Base-by-base conservation (phyloP, 257 asterid genomes). In the Cruciata laevipes region DNA sequence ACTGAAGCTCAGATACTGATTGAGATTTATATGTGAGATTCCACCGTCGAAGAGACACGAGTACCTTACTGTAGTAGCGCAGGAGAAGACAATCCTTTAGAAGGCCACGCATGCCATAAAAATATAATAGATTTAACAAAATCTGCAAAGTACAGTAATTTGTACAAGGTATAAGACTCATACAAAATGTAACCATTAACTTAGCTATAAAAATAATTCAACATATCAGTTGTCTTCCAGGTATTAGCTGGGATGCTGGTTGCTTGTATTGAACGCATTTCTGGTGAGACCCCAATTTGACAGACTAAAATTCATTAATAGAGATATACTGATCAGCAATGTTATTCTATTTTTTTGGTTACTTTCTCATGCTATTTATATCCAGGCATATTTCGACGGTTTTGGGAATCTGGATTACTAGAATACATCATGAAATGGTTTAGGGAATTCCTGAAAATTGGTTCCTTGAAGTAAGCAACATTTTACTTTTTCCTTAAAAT, bases 51-150 rank as follows among this genome's bases (percentile, higher is more conserved):
- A 30, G 31, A 33, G 38, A 64, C 44, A 71, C 49, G n/a, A 18
- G 23, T 71, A 71, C 75, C 75, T 71, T 71, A 67, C 75, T 71
- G 65, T 63, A 71, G 57, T 71, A 71, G 12, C 75, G 75, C 59
- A 61, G 64, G 49, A 71, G 75, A 63, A 71, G 69, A 42, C 53
- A 33, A 16, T 71, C 68, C 65, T 71, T 71, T 13, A 71, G 70
- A 12, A 71, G 62, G 16, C 70, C 63, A 24, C 75, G 67, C 75
- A 71, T 71, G 14, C 75, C 75, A n/a, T 65, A 71, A 24, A 63
- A 71, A n/a, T 71, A 71, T 13, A 71, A 65, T 13, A 71, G 33
- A 40, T 71, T 71, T 65, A 65, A 71, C 59, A 71, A 63, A 52
- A 71, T 42, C 75, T 71, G 70, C 74, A 33, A 30, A 58, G 53